Base-by-base conservation (phyloP, 179 eudicot species). In the Camellia oleifera region DNA sequence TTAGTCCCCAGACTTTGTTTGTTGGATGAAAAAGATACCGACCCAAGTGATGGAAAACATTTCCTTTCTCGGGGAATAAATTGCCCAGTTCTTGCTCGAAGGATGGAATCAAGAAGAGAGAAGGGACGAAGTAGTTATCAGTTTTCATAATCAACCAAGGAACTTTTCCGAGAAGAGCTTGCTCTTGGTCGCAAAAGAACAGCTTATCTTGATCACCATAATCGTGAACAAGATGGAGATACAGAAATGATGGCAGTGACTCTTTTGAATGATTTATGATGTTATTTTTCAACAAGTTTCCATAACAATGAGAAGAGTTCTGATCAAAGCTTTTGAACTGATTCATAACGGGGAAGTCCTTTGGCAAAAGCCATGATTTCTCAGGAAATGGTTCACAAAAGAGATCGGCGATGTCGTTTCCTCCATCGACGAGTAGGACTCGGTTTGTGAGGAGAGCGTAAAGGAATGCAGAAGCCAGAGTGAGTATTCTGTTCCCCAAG, bases 341-440 rank as follows among this genome's bases (percentile, higher is more conserved):
- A 61, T 83, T 75, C 53, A 82, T 85, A 46, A 93, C 71, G 7
- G 94, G 94, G 77, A 91, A 93, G 79, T 93, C 91, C 15, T 57
- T 61, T 0, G 97, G 97, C 40, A 93, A 90, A 77, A 87, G 85
- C 97, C 97, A 93, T 1, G 95, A 87, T 77, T 82, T 85, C 61
- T 87, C 82, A 4, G 95, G 97, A 85, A 93, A 91, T 10, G 97
- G 97, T 83, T 93, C 97, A 40, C 97, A 93, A 84, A 93, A 91
- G 75, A 93, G 97, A 79, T 91, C 95, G 67, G 84, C 85, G 85
- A 91, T 84, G 83, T 91, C 91, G 70, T 83, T 57, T 58, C 97
- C 93, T 40, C 91, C 90, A 77, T 93, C 95, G 67, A 93, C 88
- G 7, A 93, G 93, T 10, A 92, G 80, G 63, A 90, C 91, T 11